Conservation (phyloP, 345 rosid genomes). For the Salix exigua region DNA sequence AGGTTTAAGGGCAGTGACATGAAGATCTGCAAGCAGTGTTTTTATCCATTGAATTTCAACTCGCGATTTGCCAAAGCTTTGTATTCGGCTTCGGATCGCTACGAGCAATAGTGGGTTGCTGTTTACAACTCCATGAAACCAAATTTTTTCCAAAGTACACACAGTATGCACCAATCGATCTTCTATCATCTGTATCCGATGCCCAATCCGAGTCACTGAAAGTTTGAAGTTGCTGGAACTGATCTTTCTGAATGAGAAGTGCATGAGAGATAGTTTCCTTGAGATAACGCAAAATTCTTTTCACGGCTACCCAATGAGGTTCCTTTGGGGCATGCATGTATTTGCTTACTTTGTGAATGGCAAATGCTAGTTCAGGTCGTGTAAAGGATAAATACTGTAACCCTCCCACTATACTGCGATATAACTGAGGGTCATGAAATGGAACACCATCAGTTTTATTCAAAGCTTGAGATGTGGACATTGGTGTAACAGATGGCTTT, state of each 20-base stretch:
- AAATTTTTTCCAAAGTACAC: background rate
- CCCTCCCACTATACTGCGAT: background rate
- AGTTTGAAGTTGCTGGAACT: background rate
- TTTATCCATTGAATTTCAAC: too few species aligned
- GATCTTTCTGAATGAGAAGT: too few species aligned
- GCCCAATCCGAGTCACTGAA: background rate
- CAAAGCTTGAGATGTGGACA: fast-evolving
- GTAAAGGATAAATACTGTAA: fast-evolving
- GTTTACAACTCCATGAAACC: too few species aligned
- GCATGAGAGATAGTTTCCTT: background rate
- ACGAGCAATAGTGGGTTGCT: background rate
- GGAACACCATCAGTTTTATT: background rate
- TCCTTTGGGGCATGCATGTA: background rate
- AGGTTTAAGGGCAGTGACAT: too few species aligned
- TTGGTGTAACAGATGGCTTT: fast-evolving
- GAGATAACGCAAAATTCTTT: too few species aligned
- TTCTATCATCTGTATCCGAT: background rate
- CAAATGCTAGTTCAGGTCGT: background rate
- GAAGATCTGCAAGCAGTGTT: too few species aligned
- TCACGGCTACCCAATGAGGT: fast-evolving
- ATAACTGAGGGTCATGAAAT: background rate
- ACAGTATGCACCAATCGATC: too few species aligned
- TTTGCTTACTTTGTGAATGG: background rate
- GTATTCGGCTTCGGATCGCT: fast-evolving
- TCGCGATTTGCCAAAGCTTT: background rate